These are phyloP conservation scores for Calcarisporium arbuscula DNA, from an alignment of 2,329 filamentous ascomycete species.

Conservation along the genomic window DNA sequence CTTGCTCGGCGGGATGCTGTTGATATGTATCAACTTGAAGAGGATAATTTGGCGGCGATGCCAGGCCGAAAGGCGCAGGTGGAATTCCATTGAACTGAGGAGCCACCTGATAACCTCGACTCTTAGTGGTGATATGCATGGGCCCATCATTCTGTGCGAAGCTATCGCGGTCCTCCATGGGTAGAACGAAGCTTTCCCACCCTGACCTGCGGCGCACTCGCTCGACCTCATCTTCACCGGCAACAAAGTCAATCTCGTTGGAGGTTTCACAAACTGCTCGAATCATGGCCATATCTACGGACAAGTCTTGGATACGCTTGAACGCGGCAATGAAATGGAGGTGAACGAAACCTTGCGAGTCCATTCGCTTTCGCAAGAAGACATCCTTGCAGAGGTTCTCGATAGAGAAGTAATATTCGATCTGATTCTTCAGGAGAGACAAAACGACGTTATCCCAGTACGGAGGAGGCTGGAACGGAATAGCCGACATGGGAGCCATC, in stretches of 20 bases:
- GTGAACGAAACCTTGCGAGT: conserved; percentile 85
- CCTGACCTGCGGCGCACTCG: conserved; percentile 67
- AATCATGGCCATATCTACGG: conserved; percentile 62
- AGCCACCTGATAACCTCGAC: conserved; percentile 20
- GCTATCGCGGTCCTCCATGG: conserved; percentile 63
- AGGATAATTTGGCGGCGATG: conserved; percentile 22
- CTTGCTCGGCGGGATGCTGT: conserved; percentile 24
- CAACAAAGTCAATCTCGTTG: conserved; percentile 64
- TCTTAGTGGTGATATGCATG: conserved; percentile 30
- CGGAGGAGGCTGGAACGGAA: conserved; percentile 29
- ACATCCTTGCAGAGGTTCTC: conserved; percentile 93
- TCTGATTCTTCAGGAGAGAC: conserved; percentile 40
- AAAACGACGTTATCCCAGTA: conserved; percentile 48
- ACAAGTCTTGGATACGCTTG: conserved; percentile 54
- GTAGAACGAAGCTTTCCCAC: conserved; percentile 76
- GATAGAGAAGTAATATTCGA: conserved; percentile 95
- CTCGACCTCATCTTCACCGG: conserved; percentile 71
- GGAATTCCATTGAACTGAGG: conserved; percentile 26
- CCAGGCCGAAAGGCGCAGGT: conserved; percentile 22
- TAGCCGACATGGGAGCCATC: conserved; percentile 31
- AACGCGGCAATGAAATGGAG: conserved; percentile 77
- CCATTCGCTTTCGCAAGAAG: conserved; percentile 86
- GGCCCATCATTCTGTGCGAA: conserved; percentile 69
- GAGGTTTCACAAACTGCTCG: conserved; percentile 70
- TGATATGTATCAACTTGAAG: conserved; percentile 21